phyloP scores from a whole-genome alignment of 768 basidiomycete genomes.

The Brasilioporus rufonigricans region DNA sequence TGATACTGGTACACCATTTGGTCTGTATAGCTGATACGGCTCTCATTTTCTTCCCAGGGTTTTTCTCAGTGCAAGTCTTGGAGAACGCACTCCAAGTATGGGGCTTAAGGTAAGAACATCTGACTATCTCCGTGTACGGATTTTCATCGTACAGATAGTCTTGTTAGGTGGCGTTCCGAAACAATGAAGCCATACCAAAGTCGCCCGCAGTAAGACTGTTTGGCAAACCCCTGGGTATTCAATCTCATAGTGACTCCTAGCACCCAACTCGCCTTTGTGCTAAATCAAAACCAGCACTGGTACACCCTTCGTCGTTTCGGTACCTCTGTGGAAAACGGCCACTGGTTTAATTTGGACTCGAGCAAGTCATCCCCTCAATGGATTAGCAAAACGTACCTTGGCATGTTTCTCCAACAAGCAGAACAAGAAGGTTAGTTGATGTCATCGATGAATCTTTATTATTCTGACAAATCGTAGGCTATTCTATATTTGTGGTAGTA shows the following conservation, averaged over 20 bases:
- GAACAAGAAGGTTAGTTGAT: slow-evolving; percentile 70
- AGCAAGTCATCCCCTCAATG: slow-evolving; percentile 69
- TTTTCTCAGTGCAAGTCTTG: slow-evolving; percentile 89
- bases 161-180: slow-evolving; percentile 83
- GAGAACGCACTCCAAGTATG: slow-evolving; percentile 82
- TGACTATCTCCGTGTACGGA: neutral
- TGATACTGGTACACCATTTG: slow-evolving; percentile 62
- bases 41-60: slow-evolving; percentile 47
- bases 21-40: neutral
- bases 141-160: slow-evolving; percentile 34
- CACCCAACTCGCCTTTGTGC: slow-evolving; percentile 80
- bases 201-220: slow-evolving; percentile 64
- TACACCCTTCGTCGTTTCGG: slow-evolving; percentile 85
- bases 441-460: neutral
- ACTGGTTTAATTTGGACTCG: slow-evolving; percentile 92
- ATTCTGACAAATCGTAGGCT: slow-evolving; percentile 47
- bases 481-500: slow-evolving; percentile 76
- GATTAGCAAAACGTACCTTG: slow-evolving; percentile 80
- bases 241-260: slow-evolving; percentile 37
- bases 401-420: slow-evolving; percentile 84
- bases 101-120: slow-evolving; percentile 63
- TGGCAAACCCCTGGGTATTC: neutral
- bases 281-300: slow-evolving; percentile 89
- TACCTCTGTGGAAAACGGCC: slow-evolving; percentile 44
- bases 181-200: slow-evolving; percentile 75